Percentiles rank a stretch among this genome's conserved stretches.
phyloP scores from a whole-genome alignment of 1,284 basidiomycete species.

The Microbotryum scabiosae region DNA sequence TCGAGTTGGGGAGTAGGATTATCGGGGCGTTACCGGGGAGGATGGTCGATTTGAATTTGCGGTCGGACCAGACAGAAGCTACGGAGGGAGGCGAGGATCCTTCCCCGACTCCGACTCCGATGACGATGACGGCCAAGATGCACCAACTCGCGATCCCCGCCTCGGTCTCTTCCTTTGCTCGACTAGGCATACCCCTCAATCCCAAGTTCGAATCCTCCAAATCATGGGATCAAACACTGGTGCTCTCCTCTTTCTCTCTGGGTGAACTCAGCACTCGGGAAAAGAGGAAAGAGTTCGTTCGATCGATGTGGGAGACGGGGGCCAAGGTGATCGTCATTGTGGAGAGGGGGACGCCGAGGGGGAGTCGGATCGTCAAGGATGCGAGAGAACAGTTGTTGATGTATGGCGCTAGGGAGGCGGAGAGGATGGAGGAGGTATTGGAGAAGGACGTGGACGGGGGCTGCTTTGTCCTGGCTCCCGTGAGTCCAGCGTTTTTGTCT shows the following conservation, averaged over 20 bases:
- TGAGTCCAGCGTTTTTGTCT: slow-evolving; percentile 41
- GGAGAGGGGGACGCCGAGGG: slow-evolving; percentile 67
- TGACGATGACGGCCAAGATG: background rate
- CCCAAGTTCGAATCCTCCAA: background rate
- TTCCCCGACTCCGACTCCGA: background rate
- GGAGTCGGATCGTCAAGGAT: slow-evolving; percentile 73
- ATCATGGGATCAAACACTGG: slow-evolving; percentile 49
- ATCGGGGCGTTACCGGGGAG: slow-evolving; percentile 23
- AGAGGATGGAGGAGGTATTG: slow-evolving; percentile 16
- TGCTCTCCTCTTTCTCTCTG: slow-evolving; percentile 76
- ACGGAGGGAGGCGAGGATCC: background rate
- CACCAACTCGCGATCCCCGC: slow-evolving; percentile 18
- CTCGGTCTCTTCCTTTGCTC: slow-evolving; percentile 13
- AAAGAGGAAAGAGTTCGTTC: slow-evolving; percentile 59
- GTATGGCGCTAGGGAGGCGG: slow-evolving; percentile 46
- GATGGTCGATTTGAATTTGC: background rate
- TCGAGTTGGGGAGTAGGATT: slow-evolving; percentile 26
- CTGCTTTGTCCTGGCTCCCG: slow-evolving; percentile 73
- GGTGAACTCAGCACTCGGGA: slow-evolving; percentile 58
- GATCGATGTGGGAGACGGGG: slow-evolving; percentile 82
- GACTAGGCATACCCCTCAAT: slow-evolving; percentile 11
- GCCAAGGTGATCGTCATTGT: slow-evolving; percentile 75
- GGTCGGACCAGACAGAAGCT: no score
- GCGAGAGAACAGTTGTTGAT: slow-evolving; percentile 70
- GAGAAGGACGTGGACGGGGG: slow-evolving; percentile 39